Evolutionary conservation across 176 grass and related monocot genomes (phyloP), one percentile per base, ranked within the genome.

Genomic region (Cenchrus purpureus): DNA sequence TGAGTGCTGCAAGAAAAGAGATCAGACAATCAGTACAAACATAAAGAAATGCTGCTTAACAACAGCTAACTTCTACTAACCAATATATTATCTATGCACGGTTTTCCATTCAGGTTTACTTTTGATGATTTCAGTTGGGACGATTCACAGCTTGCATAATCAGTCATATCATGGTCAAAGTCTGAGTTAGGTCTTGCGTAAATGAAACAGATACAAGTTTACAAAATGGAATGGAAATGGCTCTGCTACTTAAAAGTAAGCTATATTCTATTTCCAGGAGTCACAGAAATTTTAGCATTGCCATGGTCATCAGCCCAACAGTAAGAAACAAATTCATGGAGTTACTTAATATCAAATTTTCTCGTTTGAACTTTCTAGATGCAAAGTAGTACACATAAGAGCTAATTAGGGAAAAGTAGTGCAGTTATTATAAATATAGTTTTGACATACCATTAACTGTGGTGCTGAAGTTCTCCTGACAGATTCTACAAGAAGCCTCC

Each of bases 381-480:
- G n/a, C 22, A 85, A 71, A 59, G 57, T 45, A 28, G 57, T 32
- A 22, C 53, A 56, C 3, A 65, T 4, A 12, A 12, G 25, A 58
- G 34, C 56, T 49, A 40, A 29, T 59, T 50, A 77, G 56, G 64
- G 40, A 5, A 52, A 65, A 4, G 53, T 20, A 34, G 0, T 81
- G 32, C 25, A 90, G 19, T 82, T 60, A 10, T 52, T 52, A 78
- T 42, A 25, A 0, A 56, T 42, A 73, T 52, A 67, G 60, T 82
- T 83, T n/a, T 11, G 10, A 17, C 85, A 74, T 92, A 94, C 94
- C 94, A 65, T 90, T 94, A 64, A 92, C 84, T 4, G 88, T 92
- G 42, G 90, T 97, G 78, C 95, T 97, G 81, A 94, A 97, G 72
- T 68, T 92, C 82, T 94, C 94, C 43, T 92, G 92, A 44, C 95